These are phyloP conservation scores for Clarireedia homoeocarpa DNA, from an alignment of 2,329 filamentous ascomycete genomes.

Conservation along the genomic window DNA sequence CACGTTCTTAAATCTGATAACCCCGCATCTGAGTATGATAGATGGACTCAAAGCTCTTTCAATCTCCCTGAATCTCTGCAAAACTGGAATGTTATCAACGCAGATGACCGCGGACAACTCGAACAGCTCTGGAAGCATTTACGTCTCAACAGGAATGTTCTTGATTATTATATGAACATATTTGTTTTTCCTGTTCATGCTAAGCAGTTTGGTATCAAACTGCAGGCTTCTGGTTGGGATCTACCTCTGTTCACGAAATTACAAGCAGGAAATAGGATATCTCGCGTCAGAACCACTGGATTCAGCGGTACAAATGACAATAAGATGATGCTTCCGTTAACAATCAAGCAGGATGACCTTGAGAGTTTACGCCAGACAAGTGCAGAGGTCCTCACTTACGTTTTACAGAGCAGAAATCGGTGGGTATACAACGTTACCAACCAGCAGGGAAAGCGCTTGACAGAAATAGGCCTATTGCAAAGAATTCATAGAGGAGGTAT, in stretches of 20 bases:
- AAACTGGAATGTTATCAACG: conserved; percentile 50
- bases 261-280: conserved; percentile 23
- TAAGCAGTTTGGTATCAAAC: conserved; percentile 54
- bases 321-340: conserved; percentile 49
- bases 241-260: conserved; percentile 38
- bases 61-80: conserved; percentile 35
- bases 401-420: conserved; percentile 45
- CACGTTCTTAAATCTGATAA: conserved; percentile 47
- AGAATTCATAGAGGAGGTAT: conserved; percentile 29
- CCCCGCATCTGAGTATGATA: conserved; percentile 25
- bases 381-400: conserved; percentile 52
- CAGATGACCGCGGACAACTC: conserved; percentile 47
- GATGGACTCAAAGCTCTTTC: not conserved
- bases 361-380: conserved; percentile 49
- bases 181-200: conserved; percentile 59
- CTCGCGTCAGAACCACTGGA: conserved; percentile 45
- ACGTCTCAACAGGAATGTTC: conserved; percentile 39
- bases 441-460: conserved; percentile 31
- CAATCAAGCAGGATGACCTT: conserved; percentile 54
- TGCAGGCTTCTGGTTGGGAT: conserved; percentile 62
- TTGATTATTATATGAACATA: conserved; percentile 55
- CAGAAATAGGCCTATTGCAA: conserved; percentile 38
- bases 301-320: conserved; percentile 70
- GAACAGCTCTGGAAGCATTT: conserved; percentile 42
- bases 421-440: conserved; percentile 33